phyloP scores from a whole-genome alignment of 495 filamentous ascomycete genomes.

The Aspergillus wentii region DNA sequence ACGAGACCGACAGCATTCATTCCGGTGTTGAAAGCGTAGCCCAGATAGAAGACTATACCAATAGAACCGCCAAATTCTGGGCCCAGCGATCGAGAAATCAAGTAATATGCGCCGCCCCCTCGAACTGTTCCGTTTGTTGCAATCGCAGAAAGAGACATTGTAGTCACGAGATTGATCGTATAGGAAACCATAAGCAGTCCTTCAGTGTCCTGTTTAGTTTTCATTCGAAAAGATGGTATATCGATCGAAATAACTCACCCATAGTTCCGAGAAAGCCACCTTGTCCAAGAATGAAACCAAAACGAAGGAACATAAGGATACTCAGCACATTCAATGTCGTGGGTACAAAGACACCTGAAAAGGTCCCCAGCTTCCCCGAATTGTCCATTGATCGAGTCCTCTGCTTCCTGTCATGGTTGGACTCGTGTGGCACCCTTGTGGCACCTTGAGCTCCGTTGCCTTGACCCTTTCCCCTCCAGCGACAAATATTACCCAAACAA shows the following conservation, averaged over 20 bases:
- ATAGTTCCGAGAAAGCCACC: constrained; percentile 75
- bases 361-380: constrained; percentile 62
- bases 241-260: constrained; percentile 41
- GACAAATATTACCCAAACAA: constrained; percentile 20
- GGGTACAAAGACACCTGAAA: constrained; percentile 81
- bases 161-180: constrained; percentile 75
- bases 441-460: too few species aligned
- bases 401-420: constrained; percentile 29
- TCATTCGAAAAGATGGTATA: neutral
- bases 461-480: constrained; percentile 22
- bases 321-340: constrained; percentile 85
- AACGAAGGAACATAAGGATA: constrained; percentile 88
- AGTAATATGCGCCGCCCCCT: constrained; percentile 82
- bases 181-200: constrained; percentile 70
- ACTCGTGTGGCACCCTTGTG: constrained; percentile 24
- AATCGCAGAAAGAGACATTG: constrained; percentile 81
- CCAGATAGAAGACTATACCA: constrained; percentile 83
- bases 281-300: constrained; percentile 75
- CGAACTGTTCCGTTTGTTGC: constrained; percentile 87
- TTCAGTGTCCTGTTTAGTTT: constrained; percentile 23
- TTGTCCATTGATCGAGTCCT: constrained; percentile 37
- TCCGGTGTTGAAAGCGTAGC: constrained; percentile 79
- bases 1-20: constrained; percentile 87
- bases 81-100: constrained; percentile 81
- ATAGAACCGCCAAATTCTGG: constrained; percentile 92